Conservation (phyloP, 2,329 filamentous ascomycete genomes). For the Aspergillus unguis region DNA sequence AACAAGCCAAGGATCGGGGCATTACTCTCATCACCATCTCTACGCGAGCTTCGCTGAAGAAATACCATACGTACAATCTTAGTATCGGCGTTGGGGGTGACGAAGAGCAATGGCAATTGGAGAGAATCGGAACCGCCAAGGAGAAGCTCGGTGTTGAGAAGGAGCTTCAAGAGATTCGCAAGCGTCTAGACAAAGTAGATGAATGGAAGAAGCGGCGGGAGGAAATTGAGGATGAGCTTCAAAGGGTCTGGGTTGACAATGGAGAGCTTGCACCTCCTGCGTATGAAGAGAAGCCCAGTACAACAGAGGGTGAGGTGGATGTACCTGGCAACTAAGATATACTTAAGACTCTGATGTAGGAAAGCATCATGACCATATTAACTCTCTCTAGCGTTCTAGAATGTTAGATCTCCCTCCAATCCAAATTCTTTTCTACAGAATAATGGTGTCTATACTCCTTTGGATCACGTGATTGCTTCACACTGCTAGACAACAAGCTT, state of each 20-base stretch:
- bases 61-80: conserved; percentile 91
- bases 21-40: conserved; percentile 97
- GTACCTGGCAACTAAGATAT: conserved; percentile 1
- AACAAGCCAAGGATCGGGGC: conserved; percentile 85
- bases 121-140: conserved; percentile 86
- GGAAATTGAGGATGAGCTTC: conserved; percentile 81
- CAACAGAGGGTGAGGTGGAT: conserved; percentile 19
- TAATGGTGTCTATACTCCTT: background rate
- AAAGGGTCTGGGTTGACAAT: conserved; percentile 57
- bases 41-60: conserved; percentile 88
- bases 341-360: background rate
- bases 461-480: background rate
- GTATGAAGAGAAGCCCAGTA: conserved; percentile 20
- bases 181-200: conserved; percentile 75
- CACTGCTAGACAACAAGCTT: background rate
- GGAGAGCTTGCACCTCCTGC: conserved; percentile 38
- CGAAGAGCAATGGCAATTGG: conserved; percentile 87
- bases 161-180: conserved; percentile 79
- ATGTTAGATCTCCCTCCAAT: background rate
- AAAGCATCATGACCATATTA: background rate
- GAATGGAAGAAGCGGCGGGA: conserved; percentile 73
- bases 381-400: background rate
- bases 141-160: conserved; percentile 93
- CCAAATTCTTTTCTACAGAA: background rate
- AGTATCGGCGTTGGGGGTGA: conserved; percentile 75